Conservation (phyloP, 306 rosid genomes). For the Chamaecrista fasciculata region DNA sequence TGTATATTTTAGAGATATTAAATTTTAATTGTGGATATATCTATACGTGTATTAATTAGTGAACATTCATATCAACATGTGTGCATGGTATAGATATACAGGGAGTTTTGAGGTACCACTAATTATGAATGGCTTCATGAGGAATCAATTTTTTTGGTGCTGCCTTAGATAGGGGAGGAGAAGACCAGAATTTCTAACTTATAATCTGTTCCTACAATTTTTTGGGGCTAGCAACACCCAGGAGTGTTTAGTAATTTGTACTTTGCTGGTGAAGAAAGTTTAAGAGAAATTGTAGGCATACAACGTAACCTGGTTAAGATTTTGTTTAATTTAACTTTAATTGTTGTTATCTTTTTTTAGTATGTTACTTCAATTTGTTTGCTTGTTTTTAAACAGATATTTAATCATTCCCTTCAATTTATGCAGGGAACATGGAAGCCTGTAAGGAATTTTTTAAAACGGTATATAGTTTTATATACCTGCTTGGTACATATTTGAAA, state of each 20-base stretch:
- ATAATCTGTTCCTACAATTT: not conserved
- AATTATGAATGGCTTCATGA: no score
- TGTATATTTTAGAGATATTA: not conserved
- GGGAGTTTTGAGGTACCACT: not conserved
- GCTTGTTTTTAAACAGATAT: not conserved
- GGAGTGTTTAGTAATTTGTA: constrained; percentile 5
- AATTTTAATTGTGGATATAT: not conserved
- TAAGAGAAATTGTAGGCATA: not conserved
- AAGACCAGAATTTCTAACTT: not conserved
- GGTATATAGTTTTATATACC: constrained; percentile 62
- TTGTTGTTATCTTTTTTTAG: constrained; percentile 1
- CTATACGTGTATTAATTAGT: not conserved
- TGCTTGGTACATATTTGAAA: constrained; percentile 81
- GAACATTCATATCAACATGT: not conserved
- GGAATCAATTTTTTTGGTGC: not conserved
- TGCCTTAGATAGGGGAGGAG: not conserved
- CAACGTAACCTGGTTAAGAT: constrained; percentile 2
- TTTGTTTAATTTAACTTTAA: not conserved
- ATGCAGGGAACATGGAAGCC: constrained; percentile 69
- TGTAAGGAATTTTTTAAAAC: constrained; percentile 66
- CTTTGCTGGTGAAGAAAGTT: constrained; percentile 17
- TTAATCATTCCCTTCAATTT: constrained; percentile 25
- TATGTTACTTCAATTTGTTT: constrained; percentile 15
- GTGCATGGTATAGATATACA: no score
- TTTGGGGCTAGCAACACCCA: not conserved